A percentile compares a stretch with the other conserved stretches of the same genome.
phyloP scores from a whole-genome alignment of 1,284 basidiomycete species.

The Dichomitus squalens region DNA sequence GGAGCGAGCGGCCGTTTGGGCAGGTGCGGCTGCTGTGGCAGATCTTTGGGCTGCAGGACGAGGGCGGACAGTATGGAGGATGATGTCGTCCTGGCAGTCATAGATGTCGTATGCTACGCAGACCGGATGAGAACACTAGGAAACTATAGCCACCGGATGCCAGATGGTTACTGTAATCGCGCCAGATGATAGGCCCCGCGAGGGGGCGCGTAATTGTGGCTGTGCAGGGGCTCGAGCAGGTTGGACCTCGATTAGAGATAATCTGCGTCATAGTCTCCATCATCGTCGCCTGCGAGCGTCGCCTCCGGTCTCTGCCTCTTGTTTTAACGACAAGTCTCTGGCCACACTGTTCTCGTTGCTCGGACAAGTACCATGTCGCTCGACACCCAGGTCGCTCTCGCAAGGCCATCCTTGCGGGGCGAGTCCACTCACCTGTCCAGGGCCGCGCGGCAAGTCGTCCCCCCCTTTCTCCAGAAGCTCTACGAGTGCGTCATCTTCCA shows the following conservation, averaged over 20 bases:
- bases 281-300: conserved; percentile 4
- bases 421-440: conserved; percentile 49
- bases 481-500: conserved; percentile 62
- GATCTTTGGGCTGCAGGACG: conserved; percentile 69
- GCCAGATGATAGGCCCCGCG: background rate
- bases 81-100: background rate
- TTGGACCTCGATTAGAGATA: background rate
- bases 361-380: conserved; percentile 29
- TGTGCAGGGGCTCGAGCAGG: conserved; percentile 1
- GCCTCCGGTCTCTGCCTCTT: background rate
- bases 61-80: background rate
- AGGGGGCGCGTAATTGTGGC: background rate
- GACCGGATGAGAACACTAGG: background rate
- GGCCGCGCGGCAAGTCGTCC: conserved; percentile 61
- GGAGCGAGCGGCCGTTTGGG: conserved; percentile 82
- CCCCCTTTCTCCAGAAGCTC: conserved; percentile 92
- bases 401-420: conserved; percentile 46
- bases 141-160: background rate
- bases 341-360: background rate
- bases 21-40: conserved; percentile 71
- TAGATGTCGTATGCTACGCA: too few relatives aligned
- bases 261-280: conserved; percentile 20
- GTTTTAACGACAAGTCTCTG: background rate
- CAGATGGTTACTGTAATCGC: too few relatives aligned
- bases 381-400: conserved; percentile 54